Percentiles rank a stretch among this genome's conserved stretches.
These are phyloP conservation scores for Cladosporium oxysporum DNA, from an alignment of 2,329 filamentous ascomycete species.

Conservation along the genomic window DNA sequence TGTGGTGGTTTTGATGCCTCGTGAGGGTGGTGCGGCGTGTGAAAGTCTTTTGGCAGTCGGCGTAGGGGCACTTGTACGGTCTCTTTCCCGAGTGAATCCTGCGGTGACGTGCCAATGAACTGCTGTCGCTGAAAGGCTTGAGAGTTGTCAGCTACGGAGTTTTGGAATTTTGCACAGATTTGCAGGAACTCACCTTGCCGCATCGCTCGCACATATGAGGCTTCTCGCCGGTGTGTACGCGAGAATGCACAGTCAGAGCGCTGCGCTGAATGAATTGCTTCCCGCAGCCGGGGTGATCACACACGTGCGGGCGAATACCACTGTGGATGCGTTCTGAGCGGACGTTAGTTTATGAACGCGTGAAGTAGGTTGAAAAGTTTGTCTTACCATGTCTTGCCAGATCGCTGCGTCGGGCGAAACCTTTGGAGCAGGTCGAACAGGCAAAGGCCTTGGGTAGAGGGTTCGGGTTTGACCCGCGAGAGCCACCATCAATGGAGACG, in stretches of 20 bases:
- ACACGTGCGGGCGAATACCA: slow-evolving; percentile 86
- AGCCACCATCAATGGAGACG: slow-evolving; percentile 38
- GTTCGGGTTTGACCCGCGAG: slow-evolving; percentile 45
- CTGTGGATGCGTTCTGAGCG: slow-evolving; percentile 87
- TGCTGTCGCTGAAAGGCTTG: slow-evolving; percentile 94
- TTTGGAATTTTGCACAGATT: background rate
- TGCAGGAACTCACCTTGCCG: slow-evolving; percentile 70
- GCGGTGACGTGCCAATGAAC: slow-evolving; percentile 87
- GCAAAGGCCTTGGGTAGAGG: slow-evolving; percentile 74
- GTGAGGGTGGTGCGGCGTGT: slow-evolving; percentile 93
- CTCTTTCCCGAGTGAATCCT: slow-evolving; percentile 94
- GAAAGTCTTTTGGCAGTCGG: slow-evolving; percentile 97
- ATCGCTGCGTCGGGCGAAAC: slow-evolving; percentile 91
- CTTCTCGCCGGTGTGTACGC: slow-evolving; percentile 97
- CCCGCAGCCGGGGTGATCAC: slow-evolving; percentile 82
- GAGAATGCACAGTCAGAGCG: slow-evolving; percentile 89
- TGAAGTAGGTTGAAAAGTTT: background rate
- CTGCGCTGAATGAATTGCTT: slow-evolving; percentile 98
- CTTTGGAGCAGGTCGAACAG: slow-evolving; percentile 86
- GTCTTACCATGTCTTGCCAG: slow-evolving; percentile 86
- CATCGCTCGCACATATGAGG: slow-evolving; percentile 97
- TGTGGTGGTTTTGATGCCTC: slow-evolving; percentile 93
- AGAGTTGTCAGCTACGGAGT: background rate
- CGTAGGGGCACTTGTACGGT: slow-evolving; percentile 96
- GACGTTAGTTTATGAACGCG: slow-evolving; percentile 33